These are phyloP conservation scores for Peniophora sp. DNA, from an alignment of 1,284 basidiomycete species.

Conservation along the genomic window DNA sequence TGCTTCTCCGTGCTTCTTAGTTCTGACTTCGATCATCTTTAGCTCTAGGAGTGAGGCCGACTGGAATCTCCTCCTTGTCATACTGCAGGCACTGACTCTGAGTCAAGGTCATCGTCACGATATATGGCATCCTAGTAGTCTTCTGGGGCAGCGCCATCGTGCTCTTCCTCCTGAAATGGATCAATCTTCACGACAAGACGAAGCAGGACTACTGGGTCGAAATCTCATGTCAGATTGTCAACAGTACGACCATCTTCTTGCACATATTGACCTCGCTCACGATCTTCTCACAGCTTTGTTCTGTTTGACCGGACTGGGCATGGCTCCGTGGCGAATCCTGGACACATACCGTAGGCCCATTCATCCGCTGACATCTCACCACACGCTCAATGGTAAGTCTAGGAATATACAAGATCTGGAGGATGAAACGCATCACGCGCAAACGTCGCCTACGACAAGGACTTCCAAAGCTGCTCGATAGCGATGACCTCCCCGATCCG, in stretches of 20 bases:
- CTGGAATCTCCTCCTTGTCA: too few relatives aligned
- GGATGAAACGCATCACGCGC: constrained; percentile 53
- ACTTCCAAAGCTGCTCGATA: constrained; percentile 61
- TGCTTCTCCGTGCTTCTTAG: constrained; percentile 1
- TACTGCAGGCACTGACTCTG: neutral
- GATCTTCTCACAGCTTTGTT: constrained; percentile 50
- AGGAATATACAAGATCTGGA: constrained; percentile 73
- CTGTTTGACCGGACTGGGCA: constrained; percentile 68
- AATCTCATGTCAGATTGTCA: constrained; percentile 70
- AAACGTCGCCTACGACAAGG: constrained; percentile 50
- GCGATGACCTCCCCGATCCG: constrained; percentile 75
- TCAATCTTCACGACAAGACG: constrained; percentile 58
- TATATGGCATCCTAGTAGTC: constrained; percentile 78
- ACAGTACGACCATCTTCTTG: constrained; percentile 44
- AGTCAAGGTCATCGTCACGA: constrained; percentile 55
- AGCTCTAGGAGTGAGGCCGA: constrained; percentile 56
- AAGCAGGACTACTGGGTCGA: constrained; percentile 72
- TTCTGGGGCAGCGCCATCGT: constrained; percentile 79
- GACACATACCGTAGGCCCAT: constrained; percentile 69
- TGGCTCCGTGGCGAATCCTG: constrained; percentile 67
- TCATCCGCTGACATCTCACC: constrained; percentile 1
- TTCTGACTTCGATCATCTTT: constrained; percentile 2
- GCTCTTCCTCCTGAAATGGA: constrained; percentile 62
- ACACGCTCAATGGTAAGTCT: too few relatives aligned
- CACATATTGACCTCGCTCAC: neutral